A percentile compares a stretch with the other conserved stretches of the same genome.
phyloP scores from a whole-genome alignment of 2,329 filamentous ascomycete species.

The Elsinoe ampelina region DNA sequence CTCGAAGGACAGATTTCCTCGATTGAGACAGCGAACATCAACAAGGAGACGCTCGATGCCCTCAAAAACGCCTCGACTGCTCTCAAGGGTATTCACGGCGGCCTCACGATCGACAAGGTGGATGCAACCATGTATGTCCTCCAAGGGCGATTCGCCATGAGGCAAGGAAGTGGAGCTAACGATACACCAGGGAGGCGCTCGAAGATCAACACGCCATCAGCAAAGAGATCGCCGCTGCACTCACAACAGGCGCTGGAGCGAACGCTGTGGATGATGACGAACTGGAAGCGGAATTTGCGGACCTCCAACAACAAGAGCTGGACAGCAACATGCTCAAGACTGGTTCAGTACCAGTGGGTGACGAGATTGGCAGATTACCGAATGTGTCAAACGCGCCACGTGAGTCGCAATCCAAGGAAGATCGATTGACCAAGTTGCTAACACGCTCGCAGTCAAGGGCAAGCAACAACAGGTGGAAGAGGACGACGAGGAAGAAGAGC shows the following conservation, averaged over 20 bases:
- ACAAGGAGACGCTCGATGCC: constrained; percentile 86
- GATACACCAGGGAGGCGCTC: constrained; percentile 63
- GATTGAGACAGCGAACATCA: constrained; percentile 98
- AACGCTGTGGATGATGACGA: constrained; percentile 76
- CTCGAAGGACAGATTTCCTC: constrained; percentile 92
- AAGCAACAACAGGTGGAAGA: constrained; percentile 50
- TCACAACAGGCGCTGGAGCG: constrained; percentile 59
- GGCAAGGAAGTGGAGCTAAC: background rate
- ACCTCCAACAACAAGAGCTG: constrained; percentile 81
- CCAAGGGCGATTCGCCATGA: background rate
- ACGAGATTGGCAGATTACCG: constrained; percentile 69
- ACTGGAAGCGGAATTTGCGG: constrained; percentile 74
- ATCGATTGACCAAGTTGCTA: background rate
- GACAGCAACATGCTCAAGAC: constrained; percentile 91
- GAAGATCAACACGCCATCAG: constrained; percentile 87
- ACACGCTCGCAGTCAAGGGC: constrained; percentile 33
- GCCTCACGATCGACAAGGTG: constrained; percentile 87
- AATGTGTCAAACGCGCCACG: constrained; percentile 63
- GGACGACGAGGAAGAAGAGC: constrained; percentile 92
- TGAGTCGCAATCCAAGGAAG: constrained; percentile 39
- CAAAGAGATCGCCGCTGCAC: constrained; percentile 82
- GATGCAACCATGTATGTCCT: constrained; percentile 82
- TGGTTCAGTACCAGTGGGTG: constrained; percentile 70
- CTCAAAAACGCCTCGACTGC: constrained; percentile 87
- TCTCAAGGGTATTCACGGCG: constrained; percentile 88